These are phyloP conservation scores for Phytopythium boreale DNA, from an alignment of 352 stramenopile species.

Conservation along the genomic window DNA sequence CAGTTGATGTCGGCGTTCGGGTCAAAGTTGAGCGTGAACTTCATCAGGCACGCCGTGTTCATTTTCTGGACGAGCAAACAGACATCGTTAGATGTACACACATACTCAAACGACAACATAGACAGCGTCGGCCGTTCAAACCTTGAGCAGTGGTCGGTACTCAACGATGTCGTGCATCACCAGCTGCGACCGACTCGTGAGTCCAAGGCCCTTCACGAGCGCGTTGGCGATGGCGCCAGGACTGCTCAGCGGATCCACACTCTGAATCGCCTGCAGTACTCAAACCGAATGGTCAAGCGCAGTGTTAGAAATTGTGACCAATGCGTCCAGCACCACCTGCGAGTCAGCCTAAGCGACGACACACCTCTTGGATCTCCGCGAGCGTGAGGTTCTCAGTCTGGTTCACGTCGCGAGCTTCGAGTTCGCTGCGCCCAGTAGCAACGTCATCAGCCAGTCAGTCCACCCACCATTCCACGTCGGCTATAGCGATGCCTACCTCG, in stretches of 20 bases:
- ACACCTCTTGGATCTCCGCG: constrained; percentile 24
- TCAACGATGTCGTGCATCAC: constrained; percentile 48
- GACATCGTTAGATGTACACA: neutral
- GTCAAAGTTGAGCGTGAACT: constrained; percentile 76
- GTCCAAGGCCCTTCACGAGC: constrained; percentile 36
- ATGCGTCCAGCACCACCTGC: neutral
- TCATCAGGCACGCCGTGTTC: constrained; percentile 67
- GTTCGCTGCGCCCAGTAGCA: constrained; percentile 29
- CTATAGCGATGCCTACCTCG: constrained; percentile 23
- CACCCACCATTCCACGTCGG: neutral
- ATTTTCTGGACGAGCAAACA: constrained; percentile 35
- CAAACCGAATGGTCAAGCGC: neutral
- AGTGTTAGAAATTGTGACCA: neutral
- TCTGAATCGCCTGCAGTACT: constrained; percentile 17
- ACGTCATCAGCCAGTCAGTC: neutral
- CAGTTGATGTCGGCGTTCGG: constrained; percentile 54
- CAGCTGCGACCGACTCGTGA: constrained; percentile 40
- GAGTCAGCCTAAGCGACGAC: neutral
- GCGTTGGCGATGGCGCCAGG: constrained; percentile 20
- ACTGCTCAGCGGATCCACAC: constrained; percentile 52
- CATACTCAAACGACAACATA: constrained; percentile 1
- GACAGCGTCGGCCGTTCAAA: constrained; percentile 10
- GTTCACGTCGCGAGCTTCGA: constrained; percentile 46
- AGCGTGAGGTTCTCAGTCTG: constrained; percentile 45
- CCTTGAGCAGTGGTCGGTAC: constrained; percentile 54